A percentile compares a stretch with the other conserved stretches of the same genome.
phyloP scores from a whole-genome alignment of 1,139 yeast species.

The Petasospora fabianii region DNA sequence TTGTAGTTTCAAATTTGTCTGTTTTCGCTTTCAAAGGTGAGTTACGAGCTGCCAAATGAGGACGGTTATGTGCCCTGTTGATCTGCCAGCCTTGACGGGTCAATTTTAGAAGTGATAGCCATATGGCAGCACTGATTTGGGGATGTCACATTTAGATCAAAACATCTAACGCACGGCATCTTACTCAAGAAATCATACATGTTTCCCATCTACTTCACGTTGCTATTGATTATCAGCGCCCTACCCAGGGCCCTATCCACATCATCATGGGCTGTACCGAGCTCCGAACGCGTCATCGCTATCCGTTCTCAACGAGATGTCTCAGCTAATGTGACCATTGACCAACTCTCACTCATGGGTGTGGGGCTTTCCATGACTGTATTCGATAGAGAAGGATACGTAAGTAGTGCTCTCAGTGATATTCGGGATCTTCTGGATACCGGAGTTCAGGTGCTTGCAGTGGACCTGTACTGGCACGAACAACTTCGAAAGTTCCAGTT shows the following conservation, averaged over 20 bases:
- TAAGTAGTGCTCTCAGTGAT: slow-evolving; percentile 36
- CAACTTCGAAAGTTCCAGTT: slow-evolving; percentile 53
- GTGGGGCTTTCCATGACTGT: slow-evolving; percentile 49
- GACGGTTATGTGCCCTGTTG: no score
- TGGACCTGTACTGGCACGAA: slow-evolving; percentile 70
- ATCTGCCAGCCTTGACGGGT: no score
- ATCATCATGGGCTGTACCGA: background rate
- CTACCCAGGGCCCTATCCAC: background rate
- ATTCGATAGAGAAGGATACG: slow-evolving; percentile 52
- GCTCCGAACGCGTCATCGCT: slow-evolving; percentile 31
- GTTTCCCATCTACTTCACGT: background rate
- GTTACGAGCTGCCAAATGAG: no score
- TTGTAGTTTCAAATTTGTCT: no score
- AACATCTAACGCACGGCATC: no score
- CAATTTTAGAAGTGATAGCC: no score
- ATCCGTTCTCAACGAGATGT: slow-evolving; percentile 69
- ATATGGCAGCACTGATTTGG: no score
- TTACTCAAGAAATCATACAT: background rate
- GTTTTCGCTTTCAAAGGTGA: no score
- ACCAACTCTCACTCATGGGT: slow-evolving; percentile 56
- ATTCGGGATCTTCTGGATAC: slow-evolving; percentile 40
- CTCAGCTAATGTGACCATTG: slow-evolving; percentile 50
- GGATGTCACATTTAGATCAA: no score
- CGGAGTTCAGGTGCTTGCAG: slow-evolving; percentile 50
- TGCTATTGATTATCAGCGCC: background rate